Percentiles rank a stretch among this genome's conserved stretches.
These are phyloP conservation scores for Exophiala dermatitidis DNA, from an alignment of 2,329 filamentous ascomycete genomes.

Conservation along the genomic window DNA sequence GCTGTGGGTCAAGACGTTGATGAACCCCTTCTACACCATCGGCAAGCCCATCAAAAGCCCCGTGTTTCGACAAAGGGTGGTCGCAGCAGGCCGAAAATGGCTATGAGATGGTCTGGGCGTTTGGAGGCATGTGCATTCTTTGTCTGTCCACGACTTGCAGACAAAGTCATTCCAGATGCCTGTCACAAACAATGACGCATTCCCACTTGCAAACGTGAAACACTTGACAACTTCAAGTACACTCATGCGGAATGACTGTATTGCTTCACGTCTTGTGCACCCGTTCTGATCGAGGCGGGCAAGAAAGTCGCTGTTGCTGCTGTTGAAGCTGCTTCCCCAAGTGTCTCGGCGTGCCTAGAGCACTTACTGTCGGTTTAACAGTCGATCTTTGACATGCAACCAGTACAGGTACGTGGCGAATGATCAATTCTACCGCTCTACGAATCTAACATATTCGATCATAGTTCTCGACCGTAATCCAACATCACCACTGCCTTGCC, in stretches of 20 bases:
- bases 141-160: conserved; percentile 9
- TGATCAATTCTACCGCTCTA: too few relatives aligned
- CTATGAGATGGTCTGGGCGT: conserved; percentile 46
- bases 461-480: too few relatives aligned
- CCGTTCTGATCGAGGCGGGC: too few relatives aligned
- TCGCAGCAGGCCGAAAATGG: conserved; percentile 87
- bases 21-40: conserved; percentile 89
- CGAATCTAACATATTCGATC: too few relatives aligned
- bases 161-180: background rate
- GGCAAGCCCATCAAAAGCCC: conserved; percentile 82
- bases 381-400: too few relatives aligned
- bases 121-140: background rate
- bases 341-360: too few relatives aligned
- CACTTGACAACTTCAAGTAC: background rate
- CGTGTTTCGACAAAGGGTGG: conserved; percentile 73
- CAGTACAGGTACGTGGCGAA: too few relatives aligned
- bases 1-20: conserved; percentile 90
- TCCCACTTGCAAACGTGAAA: background rate
- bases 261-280: background rate
- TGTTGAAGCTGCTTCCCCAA: too few relatives aligned
- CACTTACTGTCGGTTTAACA: too few relatives aligned
- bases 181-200: background rate
- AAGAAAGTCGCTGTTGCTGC: too few relatives aligned
- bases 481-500: too few relatives aligned
- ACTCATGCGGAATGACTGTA: too few relatives aligned